phyloP scores from a whole-genome alignment of 345 rosid species.

The Erucastrum elatum region DNA sequence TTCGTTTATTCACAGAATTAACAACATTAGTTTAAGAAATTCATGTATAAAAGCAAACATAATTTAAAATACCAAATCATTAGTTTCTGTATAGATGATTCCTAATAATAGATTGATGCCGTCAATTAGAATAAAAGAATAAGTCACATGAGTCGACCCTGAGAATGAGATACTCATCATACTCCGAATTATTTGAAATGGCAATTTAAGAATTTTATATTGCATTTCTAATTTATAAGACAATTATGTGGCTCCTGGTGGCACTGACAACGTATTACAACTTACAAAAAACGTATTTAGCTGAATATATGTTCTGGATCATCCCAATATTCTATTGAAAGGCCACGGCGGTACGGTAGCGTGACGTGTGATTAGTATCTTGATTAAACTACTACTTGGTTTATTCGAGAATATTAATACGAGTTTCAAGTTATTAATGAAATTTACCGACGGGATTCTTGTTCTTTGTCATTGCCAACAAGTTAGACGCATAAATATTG shows the following conservation, averaged over 20 bases:
- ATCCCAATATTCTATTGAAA: slow-evolving; percentile 65
- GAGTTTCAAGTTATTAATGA: neutral
- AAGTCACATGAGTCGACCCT: slow-evolving; percentile 2
- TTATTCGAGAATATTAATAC: slow-evolving; percentile 21
- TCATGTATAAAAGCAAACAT: neutral
- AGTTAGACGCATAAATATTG: neutral
- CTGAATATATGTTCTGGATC: slow-evolving; percentile 26
- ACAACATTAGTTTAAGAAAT: neutral
- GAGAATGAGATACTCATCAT: neutral
- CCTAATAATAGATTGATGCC: neutral
- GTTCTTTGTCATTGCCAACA: slow-evolving; percentile 31
- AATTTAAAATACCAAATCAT: neutral
- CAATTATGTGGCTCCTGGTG: slow-evolving; percentile 31
- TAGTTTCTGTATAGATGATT: neutral
- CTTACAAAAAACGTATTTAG: neutral
- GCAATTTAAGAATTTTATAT: neutral
- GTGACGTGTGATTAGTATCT: slow-evolving; percentile 35
- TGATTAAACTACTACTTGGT: slow-evolving; percentile 18
- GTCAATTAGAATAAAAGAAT: slow-evolving; percentile 9
- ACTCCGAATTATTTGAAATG: slow-evolving; percentile 23
- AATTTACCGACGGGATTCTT: slow-evolving; percentile 25
- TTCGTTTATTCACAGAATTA: neutral
- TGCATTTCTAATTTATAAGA: neutral
- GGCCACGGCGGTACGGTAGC: slow-evolving; percentile 45
- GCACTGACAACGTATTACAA: slow-evolving; percentile 10